Percentiles rank a stretch among this genome's conserved stretches.
Conservation (phyloP, 2,329 filamentous ascomycete genomes). For the Aspergillus ochraceoroseus region DNA sequence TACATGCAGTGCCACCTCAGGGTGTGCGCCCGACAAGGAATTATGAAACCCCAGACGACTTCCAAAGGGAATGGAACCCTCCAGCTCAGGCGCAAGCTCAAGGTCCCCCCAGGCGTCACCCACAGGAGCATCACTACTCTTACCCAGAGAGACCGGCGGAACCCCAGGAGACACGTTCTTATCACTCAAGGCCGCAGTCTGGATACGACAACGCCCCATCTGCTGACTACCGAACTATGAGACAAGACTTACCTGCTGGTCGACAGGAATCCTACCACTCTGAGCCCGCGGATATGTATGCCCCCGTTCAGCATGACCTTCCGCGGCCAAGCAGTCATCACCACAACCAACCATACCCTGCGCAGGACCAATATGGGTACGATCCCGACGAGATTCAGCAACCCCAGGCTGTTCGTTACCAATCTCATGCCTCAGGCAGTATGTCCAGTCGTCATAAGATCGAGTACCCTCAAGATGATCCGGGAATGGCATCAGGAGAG, state of each 20-base stretch:
- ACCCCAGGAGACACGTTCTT: conserved; percentile 24
- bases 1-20: conserved; percentile 29
- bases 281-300: conserved; percentile 11
- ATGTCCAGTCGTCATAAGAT: conserved; percentile 19
- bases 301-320: conserved; percentile 9
- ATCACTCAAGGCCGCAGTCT: conserved; percentile 22
- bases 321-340: conserved; percentile 18
- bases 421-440: conserved; percentile 11
- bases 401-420: conserved; percentile 3
- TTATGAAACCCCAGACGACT: conserved; percentile 33
- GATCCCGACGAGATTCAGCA: conserved; percentile 26
- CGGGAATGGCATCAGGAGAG: conserved; percentile 13
- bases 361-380: conserved; percentile 23
- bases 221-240: conserved; percentile 22
- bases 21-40: conserved; percentile 19
- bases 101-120: conserved; percentile 16
- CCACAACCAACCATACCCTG: conserved; percentile 19
- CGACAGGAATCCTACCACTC: conserved; percentile 16
- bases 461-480: conserved; percentile 18
- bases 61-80: conserved; percentile 27
- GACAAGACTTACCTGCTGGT: conserved; percentile 20
- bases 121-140: conserved; percentile 23
- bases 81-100: conserved; percentile 14
- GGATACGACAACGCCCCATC: conserved; percentile 26
- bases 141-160: conserved; percentile 20